Conservation (phyloP, 371 early-diverging fungal species). For the Batkoa obscura region DNA sequence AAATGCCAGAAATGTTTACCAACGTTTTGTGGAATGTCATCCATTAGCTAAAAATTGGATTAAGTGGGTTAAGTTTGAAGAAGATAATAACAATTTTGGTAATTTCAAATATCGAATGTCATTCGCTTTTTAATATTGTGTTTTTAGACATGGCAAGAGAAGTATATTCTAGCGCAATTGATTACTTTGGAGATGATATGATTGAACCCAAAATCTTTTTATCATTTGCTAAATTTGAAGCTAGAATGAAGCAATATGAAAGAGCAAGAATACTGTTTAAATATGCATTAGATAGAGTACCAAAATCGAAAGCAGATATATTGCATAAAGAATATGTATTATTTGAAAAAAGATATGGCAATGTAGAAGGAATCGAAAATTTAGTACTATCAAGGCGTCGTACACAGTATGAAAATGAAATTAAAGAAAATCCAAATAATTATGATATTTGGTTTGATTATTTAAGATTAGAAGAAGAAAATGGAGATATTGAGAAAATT, state of each 20-base stretch:
- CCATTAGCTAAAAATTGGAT: conserved; percentile 93
- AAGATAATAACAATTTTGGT: conserved; percentile 48
- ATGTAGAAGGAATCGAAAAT: conserved; percentile 66
- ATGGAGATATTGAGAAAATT: conserved; percentile 47
- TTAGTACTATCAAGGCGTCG: conserved; percentile 76
- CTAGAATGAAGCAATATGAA: conserved; percentile 32
- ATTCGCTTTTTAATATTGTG: background rate
- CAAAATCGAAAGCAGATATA: conserved; percentile 60
- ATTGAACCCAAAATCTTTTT: conserved; percentile 80
- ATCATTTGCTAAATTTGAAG: conserved; percentile 90
- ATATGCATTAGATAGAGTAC: conserved; percentile 74
- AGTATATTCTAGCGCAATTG: conserved; percentile 71
- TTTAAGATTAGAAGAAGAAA: conserved; percentile 64
- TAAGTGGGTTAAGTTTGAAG: conserved; percentile 90
- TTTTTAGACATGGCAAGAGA: conserved; percentile 54
- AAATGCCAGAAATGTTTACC: conserved; percentile 61
- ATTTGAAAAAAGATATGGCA: conserved; percentile 93
- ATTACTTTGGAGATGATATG: conserved; percentile 66
- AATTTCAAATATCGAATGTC: background rate
- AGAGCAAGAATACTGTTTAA: conserved; percentile 90
- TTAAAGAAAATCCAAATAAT: conserved; percentile 59
- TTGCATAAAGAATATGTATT: conserved; percentile 81
- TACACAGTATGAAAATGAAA: conserved; percentile 70
- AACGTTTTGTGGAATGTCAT: conserved; percentile 70
- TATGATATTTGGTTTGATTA: conserved; percentile 96